phyloP scores from a whole-genome alignment of 345 rosid genomes.

The Draba incana region DNA sequence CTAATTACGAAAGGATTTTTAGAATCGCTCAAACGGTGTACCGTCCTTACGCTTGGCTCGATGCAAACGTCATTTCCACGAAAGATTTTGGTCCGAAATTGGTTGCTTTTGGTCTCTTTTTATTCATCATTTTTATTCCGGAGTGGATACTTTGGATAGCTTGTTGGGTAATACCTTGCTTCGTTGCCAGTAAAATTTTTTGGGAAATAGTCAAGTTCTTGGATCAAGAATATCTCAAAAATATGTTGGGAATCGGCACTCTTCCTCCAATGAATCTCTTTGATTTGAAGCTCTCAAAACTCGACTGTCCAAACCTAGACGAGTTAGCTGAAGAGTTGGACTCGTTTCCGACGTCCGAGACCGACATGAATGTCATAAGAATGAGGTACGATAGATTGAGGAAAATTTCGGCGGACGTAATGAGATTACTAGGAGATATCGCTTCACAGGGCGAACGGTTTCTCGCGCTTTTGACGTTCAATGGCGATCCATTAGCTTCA shows the following conservation, averaged over 20 bases:
- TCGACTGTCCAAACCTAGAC: background rate
- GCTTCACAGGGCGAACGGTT: constrained; percentile 20
- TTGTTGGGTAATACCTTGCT: background rate
- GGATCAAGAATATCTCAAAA: background rate
- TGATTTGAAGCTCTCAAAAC: constrained; percentile 16
- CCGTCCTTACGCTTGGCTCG: background rate
- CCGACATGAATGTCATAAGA: background rate
- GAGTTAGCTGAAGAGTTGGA: constrained; percentile 24
- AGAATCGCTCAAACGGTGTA: background rate
- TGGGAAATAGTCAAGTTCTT: background rate
- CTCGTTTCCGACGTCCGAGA: constrained; percentile 5
- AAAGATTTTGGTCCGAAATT: no score
- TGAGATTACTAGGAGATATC: background rate
- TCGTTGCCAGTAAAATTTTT: no score
- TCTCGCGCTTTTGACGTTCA: background rate
- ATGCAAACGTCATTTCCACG: background rate
- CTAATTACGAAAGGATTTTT: background rate
- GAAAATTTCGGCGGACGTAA: background rate
- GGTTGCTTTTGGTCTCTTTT: background rate
- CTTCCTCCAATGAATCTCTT: background rate
- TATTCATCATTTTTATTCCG: no score
- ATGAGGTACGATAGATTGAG: constrained; percentile 30
- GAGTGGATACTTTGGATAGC: background rate
- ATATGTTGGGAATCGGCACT: background rate
- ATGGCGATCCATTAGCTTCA: no score